Evolutionary conservation across 1,139 yeast genomes (phyloP).

Genomic region (Debaryomycetaceae sp.): DNA sequence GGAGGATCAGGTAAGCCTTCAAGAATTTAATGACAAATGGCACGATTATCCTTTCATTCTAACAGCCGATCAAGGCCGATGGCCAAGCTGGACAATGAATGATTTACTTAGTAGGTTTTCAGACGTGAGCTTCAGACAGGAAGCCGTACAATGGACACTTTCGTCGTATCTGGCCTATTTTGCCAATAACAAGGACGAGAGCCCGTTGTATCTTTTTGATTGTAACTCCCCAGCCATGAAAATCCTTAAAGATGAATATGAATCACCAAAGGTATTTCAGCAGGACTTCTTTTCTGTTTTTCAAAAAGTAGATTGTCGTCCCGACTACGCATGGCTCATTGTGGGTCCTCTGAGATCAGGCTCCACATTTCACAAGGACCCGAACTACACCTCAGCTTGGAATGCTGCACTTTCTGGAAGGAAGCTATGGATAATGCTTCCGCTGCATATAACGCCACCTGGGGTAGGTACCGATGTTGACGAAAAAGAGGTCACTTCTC

Average conservation of each 20-base stretch:
- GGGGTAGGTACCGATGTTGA: slow-evolving; percentile 76
- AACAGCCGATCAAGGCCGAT: slow-evolving; percentile 39
- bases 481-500: slow-evolving; percentile 89
- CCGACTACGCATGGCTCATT: slow-evolving; percentile 89
- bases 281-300: slow-evolving; percentile 49
- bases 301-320: slow-evolving; percentile 52
- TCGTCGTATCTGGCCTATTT: slow-evolving; percentile 60
- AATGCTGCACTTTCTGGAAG: slow-evolving; percentile 71
- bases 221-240: slow-evolving; percentile 67
- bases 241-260: slow-evolving; percentile 51
- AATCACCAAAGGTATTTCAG: slow-evolving; percentile 49
- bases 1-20: slow-evolving; percentile 37
- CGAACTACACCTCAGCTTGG: slow-evolving; percentile 90
- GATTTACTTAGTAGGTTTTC: slow-evolving; percentile 53
- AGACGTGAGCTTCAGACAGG: slow-evolving; percentile 68
- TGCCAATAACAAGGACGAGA: slow-evolving; percentile 64
- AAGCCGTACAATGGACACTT: slow-evolving; percentile 78
- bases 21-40: slow-evolving; percentile 45
- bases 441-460: slow-evolving; percentile 74
- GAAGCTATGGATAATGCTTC: slow-evolving; percentile 87
- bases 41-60: slow-evolving; percentile 67
- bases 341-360: slow-evolving; percentile 81
- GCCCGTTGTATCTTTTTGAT: slow-evolving; percentile 82
- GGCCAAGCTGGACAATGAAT: slow-evolving; percentile 69
- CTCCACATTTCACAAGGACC: slow-evolving; percentile 89